A percentile compares a stretch with the other conserved stretches of the same genome.
Conservation (phyloP, 164 flowering plant species). For the Sedum album region DNA sequence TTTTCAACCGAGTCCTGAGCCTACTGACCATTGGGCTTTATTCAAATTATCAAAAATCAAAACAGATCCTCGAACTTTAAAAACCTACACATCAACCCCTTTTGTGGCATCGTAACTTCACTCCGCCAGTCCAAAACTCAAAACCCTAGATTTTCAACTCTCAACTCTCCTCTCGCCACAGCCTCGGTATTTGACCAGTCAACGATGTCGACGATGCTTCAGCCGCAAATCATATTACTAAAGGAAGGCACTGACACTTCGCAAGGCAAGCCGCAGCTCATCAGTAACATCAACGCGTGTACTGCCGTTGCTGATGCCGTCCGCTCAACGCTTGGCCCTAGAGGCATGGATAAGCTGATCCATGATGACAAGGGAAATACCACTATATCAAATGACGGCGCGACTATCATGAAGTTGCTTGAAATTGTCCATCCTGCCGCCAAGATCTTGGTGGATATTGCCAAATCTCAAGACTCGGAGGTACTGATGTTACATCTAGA, state of each 20-base stretch:
- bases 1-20: no score
- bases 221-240: constrained; percentile 90
- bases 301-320: constrained; percentile 73
- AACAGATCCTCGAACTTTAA: neutral
- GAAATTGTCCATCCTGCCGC: constrained; percentile 96
- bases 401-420: constrained; percentile 98
- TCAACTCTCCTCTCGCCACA: neutral
- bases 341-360: constrained; percentile 98
- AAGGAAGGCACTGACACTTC: constrained; percentile 99
- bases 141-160: constrained; percentile 1
- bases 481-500: no score
- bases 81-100: neutral
- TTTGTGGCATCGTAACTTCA: no score
- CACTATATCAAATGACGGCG: constrained; percentile 98
- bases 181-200: neutral
- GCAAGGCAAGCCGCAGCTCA: constrained; percentile 89
- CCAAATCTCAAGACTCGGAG: no score
- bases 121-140: neutral
- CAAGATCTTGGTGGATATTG: constrained; percentile 94
- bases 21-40: no score
- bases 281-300: constrained; percentile 95
- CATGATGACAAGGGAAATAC: constrained; percentile 91
- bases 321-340: constrained; percentile 83
- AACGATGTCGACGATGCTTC: constrained; percentile 23
- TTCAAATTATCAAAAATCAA: neutral